Evolutionary conservation across 306 rosid species (phyloP), one percentile per base, ranked within the genome.

Genomic region (Morella rubra): DNA sequence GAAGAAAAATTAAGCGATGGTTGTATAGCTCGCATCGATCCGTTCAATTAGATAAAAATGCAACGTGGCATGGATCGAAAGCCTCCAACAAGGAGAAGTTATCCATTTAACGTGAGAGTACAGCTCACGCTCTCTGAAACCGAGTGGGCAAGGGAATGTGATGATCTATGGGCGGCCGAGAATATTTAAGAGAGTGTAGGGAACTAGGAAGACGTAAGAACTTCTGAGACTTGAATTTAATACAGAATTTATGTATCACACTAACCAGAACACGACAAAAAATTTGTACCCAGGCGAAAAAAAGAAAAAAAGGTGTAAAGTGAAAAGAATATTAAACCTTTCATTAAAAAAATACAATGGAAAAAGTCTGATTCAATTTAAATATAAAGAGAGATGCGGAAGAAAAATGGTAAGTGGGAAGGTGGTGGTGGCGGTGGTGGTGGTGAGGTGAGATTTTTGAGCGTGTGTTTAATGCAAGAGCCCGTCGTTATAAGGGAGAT

Each of bases 381-480:
- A 11, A 40, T 51, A 41, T 54, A 13, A 40, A 41, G 41, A 13
- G 16, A 54, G 7, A 10, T 6, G 40, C 24, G 10, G 66, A 72
- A 69, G 59, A 55, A 56, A 64, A 61, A 42, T 66, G 64, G 76
- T 65, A 64, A 70, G 81, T 75, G 75, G 77, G 56, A 71, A 65
- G 89, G 60, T 73, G 79, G 77, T 37, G n/a, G 77, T 44, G 22
- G 71, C 4, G 76, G 46, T 14, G 52, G 45, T 27, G 73, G 64
- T 78, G 79, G 81, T 70, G 85, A 81, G 59, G 62, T 5, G 79
- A 80, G 85, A 59, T 2, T 78, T 72, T 37, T 16, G 56, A 60
- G 83, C 62, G 77, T 71, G 68, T n/a, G 77, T 83, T 27, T 73
- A 73, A 81, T 80, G 84, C 77, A 46, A 77, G 81, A 12, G 11